phyloP scores from a whole-genome alignment of 2,329 filamentous ascomycete species.

The Graphilbum ipis-grandicollis region DNA sequence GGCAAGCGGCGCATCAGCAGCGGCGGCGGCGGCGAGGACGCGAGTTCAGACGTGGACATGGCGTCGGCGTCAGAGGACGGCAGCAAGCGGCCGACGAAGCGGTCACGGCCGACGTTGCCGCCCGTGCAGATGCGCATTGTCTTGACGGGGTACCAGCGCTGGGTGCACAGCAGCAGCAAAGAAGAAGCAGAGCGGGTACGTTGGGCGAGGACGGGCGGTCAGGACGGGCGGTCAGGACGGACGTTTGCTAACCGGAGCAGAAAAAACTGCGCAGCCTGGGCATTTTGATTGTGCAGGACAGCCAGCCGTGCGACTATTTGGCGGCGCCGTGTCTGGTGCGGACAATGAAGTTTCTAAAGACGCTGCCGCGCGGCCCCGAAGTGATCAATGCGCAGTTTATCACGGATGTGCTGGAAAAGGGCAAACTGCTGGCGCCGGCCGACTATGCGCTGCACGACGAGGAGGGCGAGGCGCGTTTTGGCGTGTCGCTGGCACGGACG shows the following conservation, averaged over 20 bases:
- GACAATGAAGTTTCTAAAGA: slow-evolving; percentile 85
- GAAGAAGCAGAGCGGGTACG: slow-evolving; percentile 70
- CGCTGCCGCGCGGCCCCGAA: slow-evolving; percentile 62
- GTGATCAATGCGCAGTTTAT: slow-evolving; percentile 68
- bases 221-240: neutral
- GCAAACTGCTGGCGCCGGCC: slow-evolving; percentile 44
- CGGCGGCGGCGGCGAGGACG: slow-evolving; percentile 12
- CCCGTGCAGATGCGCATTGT: slow-evolving; percentile 59
- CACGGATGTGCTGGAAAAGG: slow-evolving; percentile 54
- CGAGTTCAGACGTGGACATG: slow-evolving; percentile 23
- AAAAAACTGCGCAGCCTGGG: slow-evolving; percentile 69
- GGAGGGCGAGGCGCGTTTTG: slow-evolving; percentile 54
- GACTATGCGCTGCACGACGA: slow-evolving; percentile 55
- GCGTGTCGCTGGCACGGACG: slow-evolving; percentile 51
- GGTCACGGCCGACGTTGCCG: slow-evolving; percentile 41
- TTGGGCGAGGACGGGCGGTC: slow-evolving; percentile 6
- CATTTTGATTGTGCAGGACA: slow-evolving; percentile 63
- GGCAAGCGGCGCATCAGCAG: slow-evolving; percentile 30
- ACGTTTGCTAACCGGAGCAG: slow-evolving; percentile 22
- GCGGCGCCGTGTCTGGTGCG: slow-evolving; percentile 75
- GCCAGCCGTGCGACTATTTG: slow-evolving; percentile 63
- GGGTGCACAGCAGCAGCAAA: slow-evolving; percentile 54
- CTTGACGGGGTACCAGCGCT: slow-evolving; percentile 69
- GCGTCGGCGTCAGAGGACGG: slow-evolving; percentile 15
- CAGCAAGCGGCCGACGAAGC: slow-evolving; percentile 38